Percentiles rank a stretch among this genome's conserved stretches.
phyloP scores from a whole-genome alignment of 805 yeast genomes.

The Kodamaea lidongshanica region DNA sequence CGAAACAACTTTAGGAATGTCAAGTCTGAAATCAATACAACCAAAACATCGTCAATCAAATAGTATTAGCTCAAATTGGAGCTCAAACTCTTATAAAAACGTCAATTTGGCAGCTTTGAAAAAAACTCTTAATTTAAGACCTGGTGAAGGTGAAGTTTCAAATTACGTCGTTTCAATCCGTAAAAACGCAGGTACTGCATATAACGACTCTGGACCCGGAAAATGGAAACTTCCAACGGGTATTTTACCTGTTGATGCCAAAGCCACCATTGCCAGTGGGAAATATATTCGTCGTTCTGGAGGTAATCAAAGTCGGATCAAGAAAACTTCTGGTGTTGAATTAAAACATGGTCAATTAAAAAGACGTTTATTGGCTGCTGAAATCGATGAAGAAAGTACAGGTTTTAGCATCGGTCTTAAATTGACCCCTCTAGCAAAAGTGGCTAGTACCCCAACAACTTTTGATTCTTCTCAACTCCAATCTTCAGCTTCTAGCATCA shows the following conservation, averaged over 20 bases:
- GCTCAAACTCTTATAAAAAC: constrained; percentile 28
- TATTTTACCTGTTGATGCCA: constrained; percentile 39
- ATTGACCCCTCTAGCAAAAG: constrained; percentile 4
- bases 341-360: constrained; percentile 57
- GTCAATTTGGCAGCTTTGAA: constrained; percentile 35
- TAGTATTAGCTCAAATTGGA: constrained; percentile 32
- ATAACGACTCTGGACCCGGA: constrained; percentile 41
- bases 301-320: constrained; percentile 12
- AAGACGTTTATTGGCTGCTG: constrained; percentile 67
- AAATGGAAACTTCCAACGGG: constrained; percentile 51
- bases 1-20: constrained; percentile 6
- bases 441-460: constrained; percentile 4
- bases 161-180: constrained; percentile 43
- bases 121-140: constrained; percentile 28
- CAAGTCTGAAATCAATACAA: too few relatives aligned
- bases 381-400: constrained; percentile 60
- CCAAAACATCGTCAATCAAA: constrained; percentile 21
- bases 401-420: constrained; percentile 8
- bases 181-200: constrained; percentile 43
- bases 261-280: constrained; percentile 11
- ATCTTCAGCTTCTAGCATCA: constrained; percentile 13
- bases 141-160: constrained; percentile 48
- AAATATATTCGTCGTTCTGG: constrained; percentile 23
- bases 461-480: constrained; percentile 6
- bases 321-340: constrained; percentile 43